Evolutionary conservation across 2,329 filamentous ascomycete genomes (phyloP), one percentile per base, ranked within the genome.

Genomic region (Fusarium sp.): DNA sequence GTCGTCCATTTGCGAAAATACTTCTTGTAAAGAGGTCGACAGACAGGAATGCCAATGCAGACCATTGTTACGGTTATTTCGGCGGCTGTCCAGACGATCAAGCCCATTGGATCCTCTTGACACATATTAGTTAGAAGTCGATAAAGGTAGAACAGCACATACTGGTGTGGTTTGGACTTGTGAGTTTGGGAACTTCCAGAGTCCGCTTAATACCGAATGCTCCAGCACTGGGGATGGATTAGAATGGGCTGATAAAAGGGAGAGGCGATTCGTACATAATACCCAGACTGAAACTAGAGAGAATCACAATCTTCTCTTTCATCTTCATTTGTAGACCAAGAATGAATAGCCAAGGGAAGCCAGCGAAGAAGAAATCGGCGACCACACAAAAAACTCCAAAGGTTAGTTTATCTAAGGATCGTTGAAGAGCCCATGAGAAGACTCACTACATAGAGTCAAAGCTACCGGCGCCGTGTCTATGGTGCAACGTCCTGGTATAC

Each of bases 291-390:
- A 85, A 79, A 54, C 82, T 81, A 22, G 75, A 71, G 1, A 81
- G 78, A 11, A 84, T 79, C n/a, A 83, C 76, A 25, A 83, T 76
- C 72, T 83, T 84, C 44, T 85, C 83, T 18, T 81, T 77, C n/a
- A 73, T 78, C 16, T 81, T 80, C 81, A 85, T 84, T 32, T 82
- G 80, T 10, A 84, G 63, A 0, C 79, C 77, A 81, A 82, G 83
- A 24, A 84, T 79, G 10, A 84, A 77, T 2, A 82, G 75, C 82
- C 83, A 85, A 0, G 83, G 83, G 7, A 84, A 81, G 0, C 77
- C 59, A 47, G 80, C 80, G 9, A 80, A 82, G 52, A 80, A 80
- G 51, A 83, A 81, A 62, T 83, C 81, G 49, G 76, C 73, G 9
- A 80, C 66, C 1, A 81, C 75, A 11, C 74, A 74, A 25, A 73